Evolutionary conservation across 352 stramenopile genomes (phyloP).

Genomic region (Phytophthora constricta): DNA sequence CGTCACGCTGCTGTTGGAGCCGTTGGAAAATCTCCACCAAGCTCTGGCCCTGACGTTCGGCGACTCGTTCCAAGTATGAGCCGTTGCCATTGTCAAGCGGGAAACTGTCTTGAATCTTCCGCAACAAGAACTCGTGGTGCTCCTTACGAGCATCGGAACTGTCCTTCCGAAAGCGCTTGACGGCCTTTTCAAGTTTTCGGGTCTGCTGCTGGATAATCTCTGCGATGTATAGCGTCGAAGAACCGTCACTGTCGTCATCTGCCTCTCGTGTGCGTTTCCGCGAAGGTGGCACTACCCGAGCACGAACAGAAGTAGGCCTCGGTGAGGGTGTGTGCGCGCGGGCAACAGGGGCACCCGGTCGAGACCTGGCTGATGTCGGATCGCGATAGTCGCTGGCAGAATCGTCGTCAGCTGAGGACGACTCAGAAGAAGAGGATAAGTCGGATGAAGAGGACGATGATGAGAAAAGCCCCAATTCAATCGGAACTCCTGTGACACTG

Average conservation of each 20-base stretch:
- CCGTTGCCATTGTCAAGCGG: slow-evolving; percentile 36
- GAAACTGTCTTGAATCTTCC: slow-evolving; percentile 46
- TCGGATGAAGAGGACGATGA: slow-evolving; percentile 22
- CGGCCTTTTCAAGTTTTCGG: slow-evolving; percentile 35
- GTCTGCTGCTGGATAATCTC: slow-evolving; percentile 51
- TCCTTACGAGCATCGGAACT: slow-evolving; percentile 38
- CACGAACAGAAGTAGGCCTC: slow-evolving; percentile 8
- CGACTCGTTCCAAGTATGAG: slow-evolving; percentile 46
- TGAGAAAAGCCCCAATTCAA: slow-evolving; percentile 12
- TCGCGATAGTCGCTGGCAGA: slow-evolving; percentile 29
- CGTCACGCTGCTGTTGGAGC: slow-evolving; percentile 37
- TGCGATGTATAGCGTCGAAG: slow-evolving; percentile 39
- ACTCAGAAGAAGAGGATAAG: slow-evolving; percentile 27
- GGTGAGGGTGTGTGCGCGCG: background rate
- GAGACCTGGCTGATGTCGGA: slow-evolving; percentile 2
- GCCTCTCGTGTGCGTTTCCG: slow-evolving; percentile 27
- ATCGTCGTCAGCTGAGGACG: slow-evolving; percentile 13
- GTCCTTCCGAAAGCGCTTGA: slow-evolving; percentile 54
- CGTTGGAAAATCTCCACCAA: slow-evolving; percentile 46
- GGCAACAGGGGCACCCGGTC: background rate
- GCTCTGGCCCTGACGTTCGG: slow-evolving; percentile 41
- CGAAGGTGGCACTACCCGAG: background rate
- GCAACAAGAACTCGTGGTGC: slow-evolving; percentile 43
- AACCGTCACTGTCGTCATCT: slow-evolving; percentile 1
- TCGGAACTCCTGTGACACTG: background rate